Base-by-base conservation (phyloP, 1,284 basidiomycete species). In the Pterulicium gracile region DNA sequence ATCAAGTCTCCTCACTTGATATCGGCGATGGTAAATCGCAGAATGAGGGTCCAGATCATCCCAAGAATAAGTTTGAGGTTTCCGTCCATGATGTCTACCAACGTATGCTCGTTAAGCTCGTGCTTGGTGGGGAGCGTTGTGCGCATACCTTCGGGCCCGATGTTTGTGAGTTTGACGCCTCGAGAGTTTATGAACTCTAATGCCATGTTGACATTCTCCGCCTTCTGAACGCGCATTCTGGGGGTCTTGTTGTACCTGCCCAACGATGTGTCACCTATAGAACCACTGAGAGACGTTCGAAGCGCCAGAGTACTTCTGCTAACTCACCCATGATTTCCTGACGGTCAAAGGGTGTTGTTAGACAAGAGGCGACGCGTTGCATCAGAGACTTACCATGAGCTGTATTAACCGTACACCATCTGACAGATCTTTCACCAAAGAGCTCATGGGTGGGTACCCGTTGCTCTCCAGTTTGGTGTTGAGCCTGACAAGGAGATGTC, bases 31-130 rank as follows among this genome's bases (percentile, higher is more conserved):
- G 94, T 96, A 64, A 98, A 98, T 2, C 93, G 83, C 24, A 96
- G 75, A 59, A 98, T 95, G 34, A 98, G 75, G 0, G 92, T 96
- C 95, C 95, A 98, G 56, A 98, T 98, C 89, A 98, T 94, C 24
- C 95, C 95, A 14, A 98, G 77, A 46, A 96, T 97, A 48, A 98
- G 85, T 64, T 98, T 98, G 51, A 95, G 66, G 62, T 97, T 97
- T 21, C 94, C 94, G 61, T 98, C 95, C 50, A 98, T 93, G 59
- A 98, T 97, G 62, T 98, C 94, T 91, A 56, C 45, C n/a, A n/a
- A n/a, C n/a, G n/a, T n/a, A n/a, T n/a, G n/a, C n/a, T 4, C 54
- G 15, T 10, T 13, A 23, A 21, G 13, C n/a, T 41, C 36, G 13
- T 27, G 20, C 40, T 39, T 45, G 14, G 40, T 18, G n/a, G 21